Percentiles rank a stretch among this genome's conserved stretches.
Conservation (phyloP, 2,329 filamentous ascomycete species). For the Penicillium sp. region DNA sequence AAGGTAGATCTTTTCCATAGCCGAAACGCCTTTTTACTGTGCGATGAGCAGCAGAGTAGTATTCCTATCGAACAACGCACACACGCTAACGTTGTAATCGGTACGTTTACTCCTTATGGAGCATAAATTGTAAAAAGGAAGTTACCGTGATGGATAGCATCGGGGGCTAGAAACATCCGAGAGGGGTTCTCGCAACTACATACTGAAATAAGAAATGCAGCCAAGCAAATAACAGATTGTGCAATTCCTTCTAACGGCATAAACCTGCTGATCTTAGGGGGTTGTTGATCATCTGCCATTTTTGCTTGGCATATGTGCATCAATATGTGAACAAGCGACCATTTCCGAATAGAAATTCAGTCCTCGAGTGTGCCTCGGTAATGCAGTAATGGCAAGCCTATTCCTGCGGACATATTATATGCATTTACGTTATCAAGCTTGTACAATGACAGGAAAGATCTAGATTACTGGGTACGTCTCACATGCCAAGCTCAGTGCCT, state of each 20-base stretch:
- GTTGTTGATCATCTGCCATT: slow-evolving; percentile 1
- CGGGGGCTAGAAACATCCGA: slow-evolving; percentile 8
- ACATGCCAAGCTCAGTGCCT: slow-evolving; percentile 17
- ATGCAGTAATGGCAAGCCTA: not conserved
- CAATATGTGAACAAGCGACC: not conserved
- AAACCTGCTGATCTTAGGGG: not conserved
- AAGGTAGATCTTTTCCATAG: slow-evolving; percentile 1
- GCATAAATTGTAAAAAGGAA: not conserved
- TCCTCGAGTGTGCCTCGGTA: not conserved
- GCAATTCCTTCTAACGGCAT: slow-evolving; percentile 8
- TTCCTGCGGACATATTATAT: not conserved
- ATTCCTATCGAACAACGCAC: not conserved
- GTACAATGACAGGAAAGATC: not conserved
- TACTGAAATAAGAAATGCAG: slow-evolving; percentile 6
- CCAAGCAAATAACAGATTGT: slow-evolving; percentile 14
- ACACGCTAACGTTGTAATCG: not conserved
- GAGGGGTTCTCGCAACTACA: slow-evolving; percentile 4
- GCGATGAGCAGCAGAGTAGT: not conserved
- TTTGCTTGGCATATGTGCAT: slow-evolving; percentile 1
- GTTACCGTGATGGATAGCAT: not conserved
- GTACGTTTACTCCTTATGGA: not conserved
- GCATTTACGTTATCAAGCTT: no score
- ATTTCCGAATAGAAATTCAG: not conserved
- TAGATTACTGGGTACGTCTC: not conserved
- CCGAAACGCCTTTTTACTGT: not conserved